These are phyloP conservation scores for Plasmodium knowlesi DNA, from an alignment of 169 alveolate species.

Conservation along the genomic window DNA sequence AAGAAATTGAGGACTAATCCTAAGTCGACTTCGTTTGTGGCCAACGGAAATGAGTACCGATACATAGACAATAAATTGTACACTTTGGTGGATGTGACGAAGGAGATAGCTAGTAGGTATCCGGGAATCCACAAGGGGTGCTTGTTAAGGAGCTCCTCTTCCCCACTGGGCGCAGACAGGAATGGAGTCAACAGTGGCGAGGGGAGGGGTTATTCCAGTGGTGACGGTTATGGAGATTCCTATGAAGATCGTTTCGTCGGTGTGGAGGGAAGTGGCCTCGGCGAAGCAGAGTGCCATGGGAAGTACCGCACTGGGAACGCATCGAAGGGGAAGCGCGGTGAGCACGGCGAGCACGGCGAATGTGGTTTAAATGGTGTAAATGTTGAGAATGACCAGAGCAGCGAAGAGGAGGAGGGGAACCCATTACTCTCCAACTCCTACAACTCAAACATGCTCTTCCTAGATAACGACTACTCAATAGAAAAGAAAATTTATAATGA, in stretches of 20 bases:
- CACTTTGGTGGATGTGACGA: conserved; percentile 67
- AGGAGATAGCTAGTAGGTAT: conserved; percentile 33
- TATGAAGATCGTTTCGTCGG: background rate
- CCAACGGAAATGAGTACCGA: conserved; percentile 75
- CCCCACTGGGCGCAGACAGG: background rate
- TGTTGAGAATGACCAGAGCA: background rate
- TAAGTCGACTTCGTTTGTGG: conserved; percentile 51
- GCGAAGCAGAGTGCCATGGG: background rate
- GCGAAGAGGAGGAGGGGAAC: conserved; percentile 9
- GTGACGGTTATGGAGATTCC: background rate
- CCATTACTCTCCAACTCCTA: background rate
- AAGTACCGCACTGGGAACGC: background rate
- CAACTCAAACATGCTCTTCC: conserved; percentile 23
- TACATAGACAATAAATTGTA: conserved; percentile 42
- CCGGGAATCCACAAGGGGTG: conserved; percentile 33
- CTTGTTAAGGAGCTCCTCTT: background rate
- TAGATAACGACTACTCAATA: conserved; percentile 71
- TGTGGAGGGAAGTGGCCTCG: background rate
- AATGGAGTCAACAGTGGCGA: background rate
- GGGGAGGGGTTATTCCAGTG: background rate
- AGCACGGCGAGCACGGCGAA: background rate
- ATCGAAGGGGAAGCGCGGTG: background rate
- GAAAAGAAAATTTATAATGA: conserved; percentile 65
- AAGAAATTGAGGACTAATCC: conserved; percentile 33
- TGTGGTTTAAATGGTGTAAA: background rate